Percentiles rank a stretch among this genome's conserved stretches.
Evolutionary conservation across 805 yeast genomes (phyloP).

Genomic region (Yarrowia porcina): DNA sequence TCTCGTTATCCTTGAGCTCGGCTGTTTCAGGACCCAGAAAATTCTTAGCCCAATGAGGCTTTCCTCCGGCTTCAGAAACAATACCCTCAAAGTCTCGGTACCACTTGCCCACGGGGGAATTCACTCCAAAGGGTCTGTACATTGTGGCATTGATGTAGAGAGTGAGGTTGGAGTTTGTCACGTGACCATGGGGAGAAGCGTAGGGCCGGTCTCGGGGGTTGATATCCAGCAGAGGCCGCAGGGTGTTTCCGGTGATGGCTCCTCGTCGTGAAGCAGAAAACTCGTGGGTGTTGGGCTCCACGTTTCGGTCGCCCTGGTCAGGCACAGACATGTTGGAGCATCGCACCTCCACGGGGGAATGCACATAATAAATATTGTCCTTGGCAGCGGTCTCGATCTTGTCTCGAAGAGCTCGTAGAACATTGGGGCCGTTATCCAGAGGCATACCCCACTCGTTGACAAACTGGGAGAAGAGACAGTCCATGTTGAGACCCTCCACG

Average conservation of each 20-base stretch:
- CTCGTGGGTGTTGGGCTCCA: slow-evolving; percentile 19
- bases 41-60: slow-evolving; percentile 98
- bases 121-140: slow-evolving; percentile 85
- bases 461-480: slow-evolving; percentile 88
- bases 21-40: slow-evolving; percentile 62
- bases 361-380: slow-evolving; percentile 70
- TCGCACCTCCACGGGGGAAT: slow-evolving; percentile 93
- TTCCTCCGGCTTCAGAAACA: slow-evolving; percentile 75
- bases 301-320: slow-evolving; percentile 23
- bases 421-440: slow-evolving; percentile 68
- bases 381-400: slow-evolving; percentile 63
- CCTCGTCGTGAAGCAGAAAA: slow-evolving; percentile 44
- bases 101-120: slow-evolving; percentile 73
- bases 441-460: slow-evolving; percentile 99
- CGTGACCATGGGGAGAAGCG: slow-evolving; percentile 43
- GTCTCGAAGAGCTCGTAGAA: slow-evolving; percentile 45
- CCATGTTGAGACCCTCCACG: slow-evolving; percentile 89
- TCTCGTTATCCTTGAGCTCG: slow-evolving; percentile 36
- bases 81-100: slow-evolving; percentile 77
- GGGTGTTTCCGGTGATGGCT: slow-evolving; percentile 77
- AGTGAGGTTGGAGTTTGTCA: slow-evolving; percentile 74
- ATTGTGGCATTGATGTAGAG: slow-evolving; percentile 89
- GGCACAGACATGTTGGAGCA: slow-evolving; percentile 69
- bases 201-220: slow-evolving; percentile 62
- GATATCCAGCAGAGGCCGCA: slow-evolving; percentile 77